These are phyloP conservation scores for Oxytropis ochrocephala DNA, from an alignment of 306 rosid genomes.

Conservation along the genomic window DNA sequence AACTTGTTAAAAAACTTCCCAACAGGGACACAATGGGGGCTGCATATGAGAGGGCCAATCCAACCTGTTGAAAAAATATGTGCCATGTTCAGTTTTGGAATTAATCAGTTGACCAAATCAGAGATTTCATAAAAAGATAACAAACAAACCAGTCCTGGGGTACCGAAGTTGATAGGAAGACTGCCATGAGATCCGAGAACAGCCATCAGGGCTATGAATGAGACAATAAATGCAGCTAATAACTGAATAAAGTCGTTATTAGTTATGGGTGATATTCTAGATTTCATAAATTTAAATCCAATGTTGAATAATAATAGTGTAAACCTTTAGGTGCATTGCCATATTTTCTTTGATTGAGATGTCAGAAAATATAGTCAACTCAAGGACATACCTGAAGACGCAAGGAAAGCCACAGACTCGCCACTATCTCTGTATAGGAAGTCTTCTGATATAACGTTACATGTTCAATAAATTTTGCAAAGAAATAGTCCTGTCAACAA, in stretches of 20 bases:
- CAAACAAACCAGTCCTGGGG: slow-evolving; percentile 86
- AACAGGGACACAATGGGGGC: slow-evolving; percentile 79
- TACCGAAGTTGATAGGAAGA: slow-evolving; percentile 65
- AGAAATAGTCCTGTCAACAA: slow-evolving; percentile 61
- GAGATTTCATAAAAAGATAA: slow-evolving; percentile 18
- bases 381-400: slow-evolving; percentile 72
- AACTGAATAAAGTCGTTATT: slow-evolving; percentile 45
- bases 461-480: slow-evolving; percentile 57
- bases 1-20: slow-evolving; percentile 84
- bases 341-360: background rate
- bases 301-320: background rate
- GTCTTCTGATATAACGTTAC: slow-evolving; percentile 78
- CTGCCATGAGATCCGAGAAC: slow-evolving; percentile 65
- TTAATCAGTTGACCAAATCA: slow-evolving; percentile 10
- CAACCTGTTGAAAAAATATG: slow-evolving; percentile 49
- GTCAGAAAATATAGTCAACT: background rate
- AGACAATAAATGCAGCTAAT: slow-evolving; percentile 72
- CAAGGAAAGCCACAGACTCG: slow-evolving; percentile 96
- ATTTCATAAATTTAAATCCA: slow-evolving; percentile 5
- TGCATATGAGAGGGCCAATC: slow-evolving; percentile 89
- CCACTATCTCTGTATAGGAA: slow-evolving; percentile 82
- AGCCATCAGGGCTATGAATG: slow-evolving; percentile 90
- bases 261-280: slow-evolving; percentile 11
- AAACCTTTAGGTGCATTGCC: background rate
- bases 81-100: slow-evolving; percentile 3